phyloP scores from a whole-genome alignment of 2,329 filamentous ascomycete species.

The Rutstroemia sp. region DNA sequence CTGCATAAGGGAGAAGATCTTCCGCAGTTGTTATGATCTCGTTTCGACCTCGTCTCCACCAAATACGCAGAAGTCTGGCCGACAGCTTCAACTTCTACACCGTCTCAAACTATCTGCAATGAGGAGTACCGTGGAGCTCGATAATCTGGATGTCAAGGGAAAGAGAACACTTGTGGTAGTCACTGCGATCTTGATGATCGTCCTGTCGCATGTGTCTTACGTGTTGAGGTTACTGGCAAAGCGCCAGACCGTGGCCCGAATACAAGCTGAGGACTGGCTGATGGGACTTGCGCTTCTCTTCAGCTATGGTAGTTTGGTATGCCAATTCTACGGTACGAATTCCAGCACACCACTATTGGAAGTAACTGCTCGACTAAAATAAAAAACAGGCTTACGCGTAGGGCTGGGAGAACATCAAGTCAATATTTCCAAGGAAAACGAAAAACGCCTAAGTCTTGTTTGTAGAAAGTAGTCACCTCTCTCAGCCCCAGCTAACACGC shows the following conservation, averaged over 20 bases:
- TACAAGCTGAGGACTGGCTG: slow-evolving; percentile 9
- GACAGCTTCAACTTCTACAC: neutral
- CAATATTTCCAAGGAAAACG: slow-evolving; percentile 8
- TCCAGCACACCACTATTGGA: neutral
- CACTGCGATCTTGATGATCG: slow-evolving; percentile 9
- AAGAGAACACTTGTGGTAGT: slow-evolving; percentile 11
- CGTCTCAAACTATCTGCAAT: neutral
- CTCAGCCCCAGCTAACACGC: neutral
- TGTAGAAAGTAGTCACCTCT: neutral
- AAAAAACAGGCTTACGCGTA: slow-evolving; percentile 8
- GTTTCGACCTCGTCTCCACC: neutral
- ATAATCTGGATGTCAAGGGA: neutral
- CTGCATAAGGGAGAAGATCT: neutral
- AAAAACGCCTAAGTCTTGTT: neutral
- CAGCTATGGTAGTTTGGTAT: slow-evolving; percentile 1
- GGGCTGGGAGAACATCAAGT: slow-evolving; percentile 11
- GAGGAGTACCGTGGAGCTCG: neutral
- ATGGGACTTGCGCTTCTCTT: slow-evolving; percentile 14
- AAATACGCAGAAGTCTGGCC: too few species aligned
- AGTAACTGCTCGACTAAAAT: neutral
- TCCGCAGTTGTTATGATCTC: neutral
- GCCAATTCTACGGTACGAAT: neutral
- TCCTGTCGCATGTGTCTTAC: slow-evolving; percentile 10
- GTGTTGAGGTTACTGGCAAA: slow-evolving; percentile 10
- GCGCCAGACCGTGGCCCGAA: neutral